Evolutionary conservation across 2,329 filamentous ascomycete genomes (phyloP), one percentile per base, ranked within the genome.

Genomic region (Calonectria henricotiae): DNA sequence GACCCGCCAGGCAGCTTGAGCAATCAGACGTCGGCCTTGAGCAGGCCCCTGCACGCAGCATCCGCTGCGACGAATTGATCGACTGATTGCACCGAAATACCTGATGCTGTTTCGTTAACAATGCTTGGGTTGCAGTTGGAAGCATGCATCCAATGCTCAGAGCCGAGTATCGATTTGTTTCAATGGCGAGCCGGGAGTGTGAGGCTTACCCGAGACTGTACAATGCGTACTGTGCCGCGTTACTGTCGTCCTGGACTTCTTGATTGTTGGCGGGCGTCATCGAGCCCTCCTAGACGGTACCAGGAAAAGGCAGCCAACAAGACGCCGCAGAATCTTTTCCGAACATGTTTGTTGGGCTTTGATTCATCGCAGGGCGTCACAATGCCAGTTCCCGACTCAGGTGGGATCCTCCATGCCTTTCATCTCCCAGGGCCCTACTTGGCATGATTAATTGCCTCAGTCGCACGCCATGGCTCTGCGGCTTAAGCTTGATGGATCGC

Each of bases 31-130:
- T 41, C 66, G 62, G 51, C 47, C 69, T 68, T 51, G 39, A 47
- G 41, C 37, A 62, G 37, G 65, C 72, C 70, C 72, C 70, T 74
- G 72, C 70, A 65, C 68, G 68, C 63, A 71, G 62, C 70, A 69
- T 70, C 62, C 47, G 70, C 58, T 51, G 65, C 68, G 71, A 69
- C 68, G 66, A 70, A 72, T 74, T 77, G 75, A 77, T 77, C 73
- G 75, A 77, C 75, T 77, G 74, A 77, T 77, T 74, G 68, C 68
- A 62, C 66, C 66, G 68, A 72, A 70, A 74, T 75, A 75, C 67
- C 65, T 72, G 75, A 75, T 74, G 66, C 65, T 75, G 70, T 72
- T 70, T 70, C 69, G 74, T 70, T 58, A 62, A 49, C 70, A 61
- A 65, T 61, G 27, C 51, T 62, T 54, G 62, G 62, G 62, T 69